phyloP scores from a whole-genome alignment of 2,329 filamentous ascomycete species.

The Coniochaeta prunicola region DNA sequence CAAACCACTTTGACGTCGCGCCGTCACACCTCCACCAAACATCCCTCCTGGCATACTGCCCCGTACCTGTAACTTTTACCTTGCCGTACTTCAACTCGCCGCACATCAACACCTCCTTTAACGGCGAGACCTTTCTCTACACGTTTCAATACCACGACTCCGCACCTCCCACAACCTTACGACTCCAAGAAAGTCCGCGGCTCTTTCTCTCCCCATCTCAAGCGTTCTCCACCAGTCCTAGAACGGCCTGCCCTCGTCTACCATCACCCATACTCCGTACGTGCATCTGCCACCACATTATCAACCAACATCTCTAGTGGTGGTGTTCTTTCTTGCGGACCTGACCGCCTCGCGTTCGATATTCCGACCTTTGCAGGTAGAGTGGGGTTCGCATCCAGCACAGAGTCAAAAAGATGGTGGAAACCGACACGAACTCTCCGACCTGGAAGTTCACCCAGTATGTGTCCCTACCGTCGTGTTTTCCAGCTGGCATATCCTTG shows the following conservation, averaged over 20 bases:
- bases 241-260: background rate
- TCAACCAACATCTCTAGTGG: conserved; percentile 1
- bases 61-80: background rate
- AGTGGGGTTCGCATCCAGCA: conserved; percentile 19
- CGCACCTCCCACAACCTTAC: background rate
- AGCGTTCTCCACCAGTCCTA: background rate
- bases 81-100: background rate
- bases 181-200: background rate
- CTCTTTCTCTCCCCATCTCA: background rate
- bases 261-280: background rate
- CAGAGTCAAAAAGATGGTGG: conserved; percentile 70
- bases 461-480: conserved; percentile 29
- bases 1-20: conserved; percentile 1
- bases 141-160: background rate
- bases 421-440: conserved; percentile 86
- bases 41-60: background rate
- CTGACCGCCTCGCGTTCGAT: conserved; percentile 6
- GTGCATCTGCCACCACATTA: background rate
- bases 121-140: background rate
- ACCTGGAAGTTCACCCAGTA: conserved; percentile 99
- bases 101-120: background rate
- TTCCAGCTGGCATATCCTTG: background rate
- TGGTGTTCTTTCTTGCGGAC: background rate
- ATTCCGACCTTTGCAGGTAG: conserved; percentile 10
- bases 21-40: background rate